Evolutionary conservation across 2,329 filamentous ascomycete species (phyloP).

Genomic region (Cadophora sp.): DNA sequence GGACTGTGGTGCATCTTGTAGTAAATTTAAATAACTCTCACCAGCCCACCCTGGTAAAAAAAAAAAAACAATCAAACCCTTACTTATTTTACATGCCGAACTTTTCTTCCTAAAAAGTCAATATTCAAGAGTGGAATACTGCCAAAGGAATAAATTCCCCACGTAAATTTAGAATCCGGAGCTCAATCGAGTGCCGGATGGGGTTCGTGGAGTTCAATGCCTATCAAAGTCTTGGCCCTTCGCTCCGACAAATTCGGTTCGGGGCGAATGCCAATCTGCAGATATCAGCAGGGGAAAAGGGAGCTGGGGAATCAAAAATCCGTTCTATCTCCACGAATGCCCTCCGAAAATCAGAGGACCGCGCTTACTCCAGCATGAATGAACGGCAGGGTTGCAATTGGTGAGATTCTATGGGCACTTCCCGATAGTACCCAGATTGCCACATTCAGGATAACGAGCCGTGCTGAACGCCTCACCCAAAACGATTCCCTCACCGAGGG

Average conservation of each 20-base stretch:
- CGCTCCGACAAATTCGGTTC: neutral
- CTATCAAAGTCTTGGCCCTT: conserved; percentile 6
- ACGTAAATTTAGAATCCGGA: neutral
- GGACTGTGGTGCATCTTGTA: neutral
- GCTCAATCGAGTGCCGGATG: neutral
- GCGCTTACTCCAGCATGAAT: no score
- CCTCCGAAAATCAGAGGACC: no score
- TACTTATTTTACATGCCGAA: neutral
- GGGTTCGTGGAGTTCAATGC: conserved; percentile 7
- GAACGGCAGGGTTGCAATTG: no score
- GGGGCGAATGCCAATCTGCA: neutral
- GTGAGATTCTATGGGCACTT: no score
- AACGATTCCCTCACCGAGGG: no score
- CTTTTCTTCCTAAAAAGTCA: neutral
- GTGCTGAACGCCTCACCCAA: no score
- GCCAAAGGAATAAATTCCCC: neutral
- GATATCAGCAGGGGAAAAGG: neutral
- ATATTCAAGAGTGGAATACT: neutral
- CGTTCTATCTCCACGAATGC: no score
- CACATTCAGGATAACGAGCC: no score
- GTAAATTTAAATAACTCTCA: no score
- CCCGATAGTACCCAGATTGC: no score
- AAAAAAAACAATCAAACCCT: neutral
- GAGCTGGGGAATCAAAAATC: no score
- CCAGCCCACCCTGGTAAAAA: neutral